Conservation (phyloP, 2,329 filamentous ascomycete genomes). For the Fusarium sp. region DNA sequence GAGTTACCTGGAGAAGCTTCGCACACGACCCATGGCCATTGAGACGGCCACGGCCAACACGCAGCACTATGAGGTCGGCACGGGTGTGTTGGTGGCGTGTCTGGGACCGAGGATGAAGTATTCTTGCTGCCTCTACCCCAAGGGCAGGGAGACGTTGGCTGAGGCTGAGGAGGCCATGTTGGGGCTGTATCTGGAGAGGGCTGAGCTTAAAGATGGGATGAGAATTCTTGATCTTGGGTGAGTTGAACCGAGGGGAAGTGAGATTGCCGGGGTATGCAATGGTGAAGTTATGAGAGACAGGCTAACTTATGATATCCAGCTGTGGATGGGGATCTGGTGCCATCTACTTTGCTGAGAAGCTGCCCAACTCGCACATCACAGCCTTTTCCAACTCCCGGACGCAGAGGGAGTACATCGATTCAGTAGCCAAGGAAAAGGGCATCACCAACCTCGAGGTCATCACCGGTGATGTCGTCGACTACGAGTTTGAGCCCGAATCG, state of each 20-base stretch:
- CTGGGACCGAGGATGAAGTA: slow-evolving; percentile 77
- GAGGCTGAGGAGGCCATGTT: slow-evolving; percentile 74
- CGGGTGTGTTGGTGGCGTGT: slow-evolving; percentile 66
- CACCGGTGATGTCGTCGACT: slow-evolving; percentile 71
- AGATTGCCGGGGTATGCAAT: neutral
- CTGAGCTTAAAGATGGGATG: slow-evolving; percentile 66
- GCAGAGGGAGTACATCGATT: slow-evolving; percentile 72
- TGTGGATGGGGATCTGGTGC: slow-evolving; percentile 74
- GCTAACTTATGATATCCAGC: slow-evolving; percentile 46
- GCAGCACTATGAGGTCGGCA: slow-evolving; percentile 77
- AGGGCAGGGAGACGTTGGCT: slow-evolving; percentile 67
- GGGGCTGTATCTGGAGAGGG: slow-evolving; percentile 66
- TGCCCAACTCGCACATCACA: slow-evolving; percentile 68
- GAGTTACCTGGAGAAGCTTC: slow-evolving; percentile 66
- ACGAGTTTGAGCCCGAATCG: slow-evolving; percentile 64
- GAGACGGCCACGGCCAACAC: slow-evolving; percentile 70
- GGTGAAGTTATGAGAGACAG: neutral
- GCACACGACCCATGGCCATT: slow-evolving; percentile 70
- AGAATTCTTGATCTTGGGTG: slow-evolving; percentile 68
- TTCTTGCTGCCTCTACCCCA: slow-evolving; percentile 70
- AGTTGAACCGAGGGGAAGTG: slow-evolving; percentile 24
- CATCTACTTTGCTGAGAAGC: slow-evolving; percentile 69
- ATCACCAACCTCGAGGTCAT: slow-evolving; percentile 68
- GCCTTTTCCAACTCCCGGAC: slow-evolving; percentile 75
- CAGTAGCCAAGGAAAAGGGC: slow-evolving; percentile 61